phyloP scores from a whole-genome alignment of 2,329 filamentous ascomycete species.

The Thermothelomyces thermophilus region DNA sequence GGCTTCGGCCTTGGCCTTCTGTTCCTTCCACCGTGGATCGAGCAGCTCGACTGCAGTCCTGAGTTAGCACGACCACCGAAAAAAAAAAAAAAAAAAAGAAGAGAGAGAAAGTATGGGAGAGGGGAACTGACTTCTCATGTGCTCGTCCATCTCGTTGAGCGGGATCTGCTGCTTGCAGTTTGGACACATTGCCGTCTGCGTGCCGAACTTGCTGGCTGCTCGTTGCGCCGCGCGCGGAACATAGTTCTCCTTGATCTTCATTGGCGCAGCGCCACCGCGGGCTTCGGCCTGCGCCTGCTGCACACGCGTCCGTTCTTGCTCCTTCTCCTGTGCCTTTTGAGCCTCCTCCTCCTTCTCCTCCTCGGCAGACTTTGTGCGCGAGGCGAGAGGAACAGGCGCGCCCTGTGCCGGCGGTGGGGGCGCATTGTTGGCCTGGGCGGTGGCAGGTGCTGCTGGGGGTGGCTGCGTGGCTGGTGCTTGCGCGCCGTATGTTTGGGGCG shows the following conservation, averaged over 20 bases:
- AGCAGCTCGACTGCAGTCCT: conserved; percentile 67
- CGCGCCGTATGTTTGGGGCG: conserved; percentile 38
- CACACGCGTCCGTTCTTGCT: conserved; percentile 55
- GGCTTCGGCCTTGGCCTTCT: conserved; percentile 81
- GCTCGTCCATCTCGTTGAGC: conserved; percentile 78
- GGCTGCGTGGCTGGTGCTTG: conserved; percentile 37
- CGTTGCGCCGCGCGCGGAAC: conserved; percentile 75
- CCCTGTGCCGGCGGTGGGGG: conserved; percentile 33
- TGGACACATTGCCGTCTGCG: conserved; percentile 71
- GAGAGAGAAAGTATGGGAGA: neutral
- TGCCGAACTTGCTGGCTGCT: conserved; percentile 57
- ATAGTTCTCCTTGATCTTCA: conserved; percentile 92
- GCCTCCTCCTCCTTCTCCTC: conserved; percentile 62
- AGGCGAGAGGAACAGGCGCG: conserved; percentile 29
- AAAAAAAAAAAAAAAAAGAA: neutral
- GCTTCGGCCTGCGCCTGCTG: conserved; percentile 75
- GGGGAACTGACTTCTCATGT: conserved; percentile 67
- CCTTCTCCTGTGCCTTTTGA: conserved; percentile 56
- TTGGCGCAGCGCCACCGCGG: conserved; percentile 58
- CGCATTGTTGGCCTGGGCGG: conserved; percentile 32
- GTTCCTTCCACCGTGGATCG: conserved; percentile 92
- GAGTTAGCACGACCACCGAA: conserved; percentile 29
- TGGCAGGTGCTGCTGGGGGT: conserved; percentile 27
- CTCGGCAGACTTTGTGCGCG: conserved; percentile 35
- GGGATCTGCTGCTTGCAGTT: conserved; percentile 91